Evolutionary conservation across 352 stramenopile genomes (phyloP).

Genomic region (Globisporangium cederbergense): DNA sequence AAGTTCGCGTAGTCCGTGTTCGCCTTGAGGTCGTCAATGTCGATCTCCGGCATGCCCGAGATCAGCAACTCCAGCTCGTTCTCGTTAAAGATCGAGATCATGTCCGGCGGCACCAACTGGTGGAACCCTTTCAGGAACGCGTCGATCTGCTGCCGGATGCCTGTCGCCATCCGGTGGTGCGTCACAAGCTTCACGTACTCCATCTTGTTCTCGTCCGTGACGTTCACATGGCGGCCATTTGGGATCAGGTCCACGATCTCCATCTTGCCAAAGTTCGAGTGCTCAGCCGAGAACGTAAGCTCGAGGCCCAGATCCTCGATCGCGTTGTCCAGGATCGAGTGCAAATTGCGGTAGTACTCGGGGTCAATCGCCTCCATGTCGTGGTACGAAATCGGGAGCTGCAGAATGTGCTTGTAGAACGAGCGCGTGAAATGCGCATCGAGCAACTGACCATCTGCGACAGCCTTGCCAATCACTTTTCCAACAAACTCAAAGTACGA

Average conservation of each 20-base stretch:
- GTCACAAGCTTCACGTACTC: slow-evolving; percentile 94
- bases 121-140: slow-evolving; percentile 90
- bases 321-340: slow-evolving; percentile 87
- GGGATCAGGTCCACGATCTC: slow-evolving; percentile 89
- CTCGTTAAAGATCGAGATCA: slow-evolving; percentile 94
- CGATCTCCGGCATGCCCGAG: slow-evolving; percentile 91
- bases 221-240: slow-evolving; percentile 77
- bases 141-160: slow-evolving; percentile 94
- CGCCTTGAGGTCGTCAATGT: slow-evolving; percentile 92
- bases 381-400: slow-evolving; percentile 94
- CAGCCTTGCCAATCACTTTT: slow-evolving; percentile 98
- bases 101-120: slow-evolving; percentile 84
- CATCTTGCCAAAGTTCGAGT: slow-evolving; percentile 88
- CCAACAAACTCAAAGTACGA: slow-evolving; percentile 98
- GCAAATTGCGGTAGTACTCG: slow-evolving; percentile 93
- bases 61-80: slow-evolving; percentile 93
- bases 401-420: slow-evolving; percentile 99
- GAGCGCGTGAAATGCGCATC: slow-evolving; percentile 98
- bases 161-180: slow-evolving; percentile 98
- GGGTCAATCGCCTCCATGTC: slow-evolving; percentile 99
- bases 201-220: slow-evolving; percentile 94
- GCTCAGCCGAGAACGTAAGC: slow-evolving; percentile 91
- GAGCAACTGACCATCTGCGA: slow-evolving; percentile 97
- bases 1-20: slow-evolving; percentile 94
- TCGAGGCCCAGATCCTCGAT: slow-evolving; percentile 86